Evolutionary conservation across 129 eudicot genomes (phyloP), one percentile per base, ranked within the genome.

Genomic region (Artemisia tridentata): DNA sequence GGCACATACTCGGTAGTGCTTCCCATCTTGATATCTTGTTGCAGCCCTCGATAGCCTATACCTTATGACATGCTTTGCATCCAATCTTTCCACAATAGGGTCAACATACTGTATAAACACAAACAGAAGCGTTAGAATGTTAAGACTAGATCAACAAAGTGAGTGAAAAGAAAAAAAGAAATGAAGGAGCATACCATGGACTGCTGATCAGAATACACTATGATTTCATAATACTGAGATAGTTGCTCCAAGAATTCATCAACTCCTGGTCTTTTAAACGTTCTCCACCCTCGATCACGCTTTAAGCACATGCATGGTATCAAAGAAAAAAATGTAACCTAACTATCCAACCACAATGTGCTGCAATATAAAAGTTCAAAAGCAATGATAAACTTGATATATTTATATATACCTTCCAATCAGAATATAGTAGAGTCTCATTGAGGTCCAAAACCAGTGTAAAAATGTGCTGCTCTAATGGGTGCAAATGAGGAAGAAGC

Each of bases 401-500:
- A 29, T 29, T 29, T 29, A 29, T 1, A 20, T 65, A 13, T 81
- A 87, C 96, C 88, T 84, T 92, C 98, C 98, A 89, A 41, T 92
- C 98, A 78, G 95, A 89, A 66, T 81, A 80, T 58, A n/a, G n/a
- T n/a, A n/a, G n/a, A n/a, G n/a, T n/a, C n/a, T n/a, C n/a, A n/a
- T n/a, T n/a, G n/a, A n/a, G 81, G 79, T 92, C 98, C 27, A 89
- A 84, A 76, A 92, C 98, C 75, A 92, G 86, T 5, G 98, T 92
- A 51, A 89, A 83, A 46, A 89, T 86, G 67, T 89, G 88, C 80
- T 87, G 91, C 72, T 89, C 96, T 80, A 59, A 21, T 11, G 95
- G 91, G 75, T 85, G 92, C 76, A 92, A 85, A 84, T 89, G 95
- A 74, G 98, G 98, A 41, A 92, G 98, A 68, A 92, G 95, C 84